Conservation (phyloP, 352 stramenopile species). For the Pythium rhizo-oryzae region DNA sequence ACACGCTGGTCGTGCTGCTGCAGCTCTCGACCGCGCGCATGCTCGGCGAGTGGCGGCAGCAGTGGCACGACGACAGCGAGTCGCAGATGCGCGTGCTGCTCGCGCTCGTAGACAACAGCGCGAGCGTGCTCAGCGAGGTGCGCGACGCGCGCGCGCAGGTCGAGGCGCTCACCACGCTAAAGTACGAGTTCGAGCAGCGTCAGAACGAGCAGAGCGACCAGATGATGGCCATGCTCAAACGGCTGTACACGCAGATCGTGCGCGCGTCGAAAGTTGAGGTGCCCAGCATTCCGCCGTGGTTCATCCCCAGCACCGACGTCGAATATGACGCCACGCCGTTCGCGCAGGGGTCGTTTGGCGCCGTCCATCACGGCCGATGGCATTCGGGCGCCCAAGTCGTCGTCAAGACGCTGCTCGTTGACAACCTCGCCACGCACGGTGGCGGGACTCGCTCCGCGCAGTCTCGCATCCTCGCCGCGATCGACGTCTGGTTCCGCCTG, state of each 20-base stretch:
- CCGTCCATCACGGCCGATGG: constrained; percentile 25
- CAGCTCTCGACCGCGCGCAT: background rate
- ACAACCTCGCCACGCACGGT: constrained; percentile 7
- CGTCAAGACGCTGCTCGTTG: constrained; percentile 34
- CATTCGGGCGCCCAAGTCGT: constrained; percentile 30
- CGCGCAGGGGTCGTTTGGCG: constrained; percentile 18
- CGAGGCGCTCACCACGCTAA: constrained; percentile 6
- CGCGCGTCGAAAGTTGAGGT: constrained; percentile 11
- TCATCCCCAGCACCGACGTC: constrained; percentile 12
- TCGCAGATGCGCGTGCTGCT: background rate
- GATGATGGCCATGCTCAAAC: constrained; percentile 7
- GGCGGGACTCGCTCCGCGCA: no score
- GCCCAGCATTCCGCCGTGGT: constrained; percentile 10
- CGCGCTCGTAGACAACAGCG: constrained; percentile 8
- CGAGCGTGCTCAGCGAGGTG: constrained; percentile 7
- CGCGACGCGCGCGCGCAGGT: constrained; percentile 5
- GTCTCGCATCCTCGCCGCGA: constrained; percentile 23
- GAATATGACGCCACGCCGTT: constrained; percentile 15
- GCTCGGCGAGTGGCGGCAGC: constrained; percentile 1
- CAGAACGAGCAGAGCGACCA: background rate
- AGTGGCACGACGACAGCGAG: constrained; percentile 6
- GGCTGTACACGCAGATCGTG: constrained; percentile 15
- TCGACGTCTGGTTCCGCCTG: constrained; percentile 29
- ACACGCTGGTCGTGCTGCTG: constrained; percentile 9
- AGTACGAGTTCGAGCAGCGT: constrained; percentile 12